These are phyloP conservation scores for Mollisia scopiformis DNA, from an alignment of 2,329 filamentous ascomycete genomes.

Conservation along the genomic window DNA sequence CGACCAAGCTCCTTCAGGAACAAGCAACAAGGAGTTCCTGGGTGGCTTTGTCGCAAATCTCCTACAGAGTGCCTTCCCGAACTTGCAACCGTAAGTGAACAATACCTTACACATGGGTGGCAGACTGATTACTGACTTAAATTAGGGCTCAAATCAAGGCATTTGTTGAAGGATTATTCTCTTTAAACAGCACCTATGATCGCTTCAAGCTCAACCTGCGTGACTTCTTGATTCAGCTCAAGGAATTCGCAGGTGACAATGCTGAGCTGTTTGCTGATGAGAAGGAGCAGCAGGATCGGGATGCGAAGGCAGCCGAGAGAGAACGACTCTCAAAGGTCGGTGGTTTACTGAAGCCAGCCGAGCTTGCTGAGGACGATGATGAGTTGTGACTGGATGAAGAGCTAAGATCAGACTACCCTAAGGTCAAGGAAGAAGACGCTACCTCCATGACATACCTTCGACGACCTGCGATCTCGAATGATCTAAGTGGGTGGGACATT, in stretches of 20 bases:
- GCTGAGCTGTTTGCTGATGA: slow-evolving; percentile 92
- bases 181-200: slow-evolving; percentile 83
- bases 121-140: slow-evolving; percentile 40
- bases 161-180: slow-evolving; percentile 90
- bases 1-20: slow-evolving; percentile 82
- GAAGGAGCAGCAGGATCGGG: slow-evolving; percentile 87
- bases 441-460: slow-evolving; percentile 18
- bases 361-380: slow-evolving; percentile 85
- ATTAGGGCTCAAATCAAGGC: slow-evolving; percentile 79
- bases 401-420: slow-evolving; percentile 58
- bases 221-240: slow-evolving; percentile 95
- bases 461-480: slow-evolving; percentile 31
- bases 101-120: neutral
- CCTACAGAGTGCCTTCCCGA: slow-evolving; percentile 88
- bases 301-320: slow-evolving; percentile 85
- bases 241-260: slow-evolving; percentile 96
- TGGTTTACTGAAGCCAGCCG: slow-evolving; percentile 94
- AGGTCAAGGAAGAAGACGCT: slow-evolving; percentile 19
- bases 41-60: slow-evolving; percentile 84
- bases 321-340: slow-evolving; percentile 94
- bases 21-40: slow-evolving; percentile 88
- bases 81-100: slow-evolving; percentile 78
- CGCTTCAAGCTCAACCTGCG: slow-evolving; percentile 96
- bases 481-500: slow-evolving; percentile 66
- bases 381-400: slow-evolving; percentile 84